Evolutionary conservation across 2,329 filamentous ascomycete species (phyloP).

Genomic region (Colletotrichum orchidophilum): DNA sequence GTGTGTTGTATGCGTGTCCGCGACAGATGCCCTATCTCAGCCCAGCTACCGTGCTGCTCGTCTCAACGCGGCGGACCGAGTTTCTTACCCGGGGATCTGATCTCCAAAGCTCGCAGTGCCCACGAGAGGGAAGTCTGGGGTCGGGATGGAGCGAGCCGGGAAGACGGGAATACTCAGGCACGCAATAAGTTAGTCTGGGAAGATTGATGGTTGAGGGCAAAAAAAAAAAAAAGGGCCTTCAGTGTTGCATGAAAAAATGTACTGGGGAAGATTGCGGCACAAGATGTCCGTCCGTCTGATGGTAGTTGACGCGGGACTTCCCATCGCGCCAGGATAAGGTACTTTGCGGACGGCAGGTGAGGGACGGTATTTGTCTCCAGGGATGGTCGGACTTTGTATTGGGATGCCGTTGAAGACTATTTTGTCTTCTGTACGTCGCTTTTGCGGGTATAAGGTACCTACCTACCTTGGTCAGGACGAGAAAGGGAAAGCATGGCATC

Average conservation of each 20-base stretch:
- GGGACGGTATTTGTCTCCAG: not conserved
- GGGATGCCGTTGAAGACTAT: not conserved
- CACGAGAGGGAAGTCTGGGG: not conserved
- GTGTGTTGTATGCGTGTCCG: not conserved
- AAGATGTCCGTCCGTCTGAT: constrained; percentile 18
- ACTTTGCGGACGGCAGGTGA: not conserved
- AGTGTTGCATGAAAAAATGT: not conserved
- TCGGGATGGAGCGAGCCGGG: not conserved
- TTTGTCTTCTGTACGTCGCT: no score
- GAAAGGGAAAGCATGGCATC: not conserved
- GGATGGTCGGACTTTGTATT: not conserved
- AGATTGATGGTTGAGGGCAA: not conserved
- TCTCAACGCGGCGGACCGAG: not conserved
- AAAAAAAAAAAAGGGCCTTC: not conserved
- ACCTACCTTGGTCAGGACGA: no score
- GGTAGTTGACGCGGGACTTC: constrained; percentile 16
- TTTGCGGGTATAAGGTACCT: no score
- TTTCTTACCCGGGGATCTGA: not conserved
- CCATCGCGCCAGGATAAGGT: constrained; percentile 20
- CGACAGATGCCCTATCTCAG: not conserved
- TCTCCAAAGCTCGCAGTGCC: not conserved
- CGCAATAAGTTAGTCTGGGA: not conserved
- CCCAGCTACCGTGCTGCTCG: not conserved
- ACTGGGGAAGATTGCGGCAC: not conserved
- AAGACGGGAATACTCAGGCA: not conserved